Conservation (phyloP, 1,284 basidiomycete species). For the Kalmanozyma brasiliensis region DNA sequence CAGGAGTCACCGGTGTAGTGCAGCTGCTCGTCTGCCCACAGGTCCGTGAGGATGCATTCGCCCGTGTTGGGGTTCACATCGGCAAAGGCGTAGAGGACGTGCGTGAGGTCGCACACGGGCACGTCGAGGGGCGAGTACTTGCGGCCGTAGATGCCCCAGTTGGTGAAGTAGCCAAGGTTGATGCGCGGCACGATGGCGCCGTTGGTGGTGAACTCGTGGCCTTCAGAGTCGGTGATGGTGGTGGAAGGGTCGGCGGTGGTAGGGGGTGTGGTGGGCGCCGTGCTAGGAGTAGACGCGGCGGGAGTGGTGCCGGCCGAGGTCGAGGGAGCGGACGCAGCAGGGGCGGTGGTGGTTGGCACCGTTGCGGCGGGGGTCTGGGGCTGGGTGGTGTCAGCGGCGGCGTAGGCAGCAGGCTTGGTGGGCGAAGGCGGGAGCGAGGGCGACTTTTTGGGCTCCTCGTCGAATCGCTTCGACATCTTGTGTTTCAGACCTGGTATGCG, state of each 20-base stretch:
- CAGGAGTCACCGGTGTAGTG: constrained; percentile 74
- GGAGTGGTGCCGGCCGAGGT: constrained; percentile 1
- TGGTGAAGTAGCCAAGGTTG: constrained; percentile 59
- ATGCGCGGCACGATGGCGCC: constrained; percentile 43
- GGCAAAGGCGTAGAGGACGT: constrained; percentile 87
- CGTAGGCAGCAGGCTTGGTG: constrained; percentile 27
- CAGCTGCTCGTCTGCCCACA: constrained; percentile 79
- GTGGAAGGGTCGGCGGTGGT: constrained; percentile 1
- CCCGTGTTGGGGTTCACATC: constrained; percentile 78
- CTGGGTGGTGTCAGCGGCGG: constrained; percentile 8
- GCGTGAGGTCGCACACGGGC: constrained; percentile 77
- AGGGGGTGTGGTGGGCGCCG: constrained; percentile 8
- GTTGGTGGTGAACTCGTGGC: constrained; percentile 34
- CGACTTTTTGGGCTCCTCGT: constrained; percentile 25
- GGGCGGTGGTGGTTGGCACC: constrained; percentile 6
- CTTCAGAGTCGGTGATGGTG: constrained; percentile 13
- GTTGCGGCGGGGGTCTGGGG: constrained; percentile 8
- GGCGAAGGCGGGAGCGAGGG: constrained; percentile 40
- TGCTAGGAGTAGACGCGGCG: constrained; percentile 9
- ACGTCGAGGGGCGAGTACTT: constrained; percentile 79
- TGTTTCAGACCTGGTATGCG: constrained; percentile 33
- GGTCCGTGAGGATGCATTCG: constrained; percentile 75
- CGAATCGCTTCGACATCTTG: constrained; percentile 38
- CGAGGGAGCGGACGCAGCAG: constrained; percentile 5
- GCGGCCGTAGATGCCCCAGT: constrained; percentile 92